A percentile compares a stretch with the other conserved stretches of the same genome.
Conservation (phyloP, 139 green algal species). For the Chlorella sp. region DNA sequence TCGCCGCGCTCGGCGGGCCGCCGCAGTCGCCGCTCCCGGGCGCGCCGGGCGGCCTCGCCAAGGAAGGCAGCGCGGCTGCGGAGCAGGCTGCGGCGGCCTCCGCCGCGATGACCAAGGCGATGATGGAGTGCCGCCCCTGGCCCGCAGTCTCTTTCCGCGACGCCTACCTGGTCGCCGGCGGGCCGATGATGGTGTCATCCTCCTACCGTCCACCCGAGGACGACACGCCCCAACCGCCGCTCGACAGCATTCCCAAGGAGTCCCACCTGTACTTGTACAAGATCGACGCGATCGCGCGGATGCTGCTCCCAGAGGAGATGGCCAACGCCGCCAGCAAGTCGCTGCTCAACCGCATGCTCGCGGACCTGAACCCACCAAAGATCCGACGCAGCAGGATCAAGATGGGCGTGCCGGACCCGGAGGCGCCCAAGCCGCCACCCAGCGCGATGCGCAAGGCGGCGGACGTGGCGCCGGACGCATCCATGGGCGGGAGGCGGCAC, state of each 20-base stretch:
- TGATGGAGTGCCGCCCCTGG: not conserved
- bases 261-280: slow-evolving; percentile 17
- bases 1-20: too few species aligned
- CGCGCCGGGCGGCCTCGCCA: not conserved
- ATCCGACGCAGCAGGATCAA: slow-evolving; percentile 12
- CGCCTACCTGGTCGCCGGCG: slow-evolving; percentile 22
- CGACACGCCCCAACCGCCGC: not conserved
- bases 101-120: not conserved
- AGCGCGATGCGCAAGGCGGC: slow-evolving; percentile 23
- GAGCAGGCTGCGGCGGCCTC: too few species aligned
- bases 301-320: slow-evolving; percentile 30
- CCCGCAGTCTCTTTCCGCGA: slow-evolving; percentile 10
- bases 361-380: slow-evolving; percentile 27
- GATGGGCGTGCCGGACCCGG: slow-evolving; percentile 27
- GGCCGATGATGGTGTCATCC: not conserved
- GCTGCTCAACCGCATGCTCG: slow-evolving; percentile 35
- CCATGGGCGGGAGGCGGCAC: slow-evolving; percentile 12
- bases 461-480: slow-evolving; percentile 6
- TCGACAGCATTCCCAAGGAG: not conserved
- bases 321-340: slow-evolving; percentile 14
- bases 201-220: not conserved
- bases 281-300: slow-evolving; percentile 31
- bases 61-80: not conserved
- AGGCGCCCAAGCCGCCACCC: slow-evolving; percentile 26
- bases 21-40: not conserved